A percentile compares a stretch with the other conserved stretches of the same genome.
phyloP scores from a whole-genome alignment of 257 asterid species.

The Solanum dulcamara region DNA sequence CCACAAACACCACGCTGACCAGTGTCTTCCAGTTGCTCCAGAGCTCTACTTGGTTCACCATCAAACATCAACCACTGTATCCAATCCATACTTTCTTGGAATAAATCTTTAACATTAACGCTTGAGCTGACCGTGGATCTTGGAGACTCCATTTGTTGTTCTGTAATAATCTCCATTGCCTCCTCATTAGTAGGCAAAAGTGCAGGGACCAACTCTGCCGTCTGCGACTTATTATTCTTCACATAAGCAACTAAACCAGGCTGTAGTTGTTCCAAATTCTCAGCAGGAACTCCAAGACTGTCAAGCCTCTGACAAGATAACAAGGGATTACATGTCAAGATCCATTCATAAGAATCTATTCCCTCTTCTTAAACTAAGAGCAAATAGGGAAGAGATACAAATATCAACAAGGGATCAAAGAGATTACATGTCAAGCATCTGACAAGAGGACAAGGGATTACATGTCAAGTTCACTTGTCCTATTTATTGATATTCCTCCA shows the following conservation, averaged over 20 bases:
- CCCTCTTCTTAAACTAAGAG: neutral
- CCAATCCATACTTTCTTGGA: slow-evolving; percentile 63
- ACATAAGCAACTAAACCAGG: slow-evolving; percentile 54
- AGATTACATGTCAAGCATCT: neutral
- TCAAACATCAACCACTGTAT: slow-evolving; percentile 93
- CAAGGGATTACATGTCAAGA: neutral
- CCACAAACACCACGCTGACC: slow-evolving; percentile 91
- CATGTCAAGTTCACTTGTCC: neutral
- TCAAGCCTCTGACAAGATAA: slow-evolving; percentile 65
- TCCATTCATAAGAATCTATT: neutral
- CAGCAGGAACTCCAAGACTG: slow-evolving; percentile 44
- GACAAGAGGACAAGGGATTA: neutral
- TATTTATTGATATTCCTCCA: neutral
- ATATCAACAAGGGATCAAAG: neutral
- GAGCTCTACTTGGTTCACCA: slow-evolving; percentile 46
- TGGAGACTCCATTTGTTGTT: slow-evolving; percentile 15
- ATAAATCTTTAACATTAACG: slow-evolving; percentile 21
- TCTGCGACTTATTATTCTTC: slow-evolving; percentile 31
- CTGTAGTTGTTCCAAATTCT: slow-evolving; percentile 34
- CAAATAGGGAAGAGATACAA: neutral
- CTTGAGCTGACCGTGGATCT: slow-evolving; percentile 10
- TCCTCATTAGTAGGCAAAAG: slow-evolving; percentile 64
- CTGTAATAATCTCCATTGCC: slow-evolving; percentile 18
- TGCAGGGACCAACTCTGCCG: slow-evolving; percentile 41
- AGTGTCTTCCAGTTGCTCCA: slow-evolving; percentile 49